phyloP scores from a whole-genome alignment of 2,329 filamentous ascomycete species.

The Coniochaeta sp. region DNA sequence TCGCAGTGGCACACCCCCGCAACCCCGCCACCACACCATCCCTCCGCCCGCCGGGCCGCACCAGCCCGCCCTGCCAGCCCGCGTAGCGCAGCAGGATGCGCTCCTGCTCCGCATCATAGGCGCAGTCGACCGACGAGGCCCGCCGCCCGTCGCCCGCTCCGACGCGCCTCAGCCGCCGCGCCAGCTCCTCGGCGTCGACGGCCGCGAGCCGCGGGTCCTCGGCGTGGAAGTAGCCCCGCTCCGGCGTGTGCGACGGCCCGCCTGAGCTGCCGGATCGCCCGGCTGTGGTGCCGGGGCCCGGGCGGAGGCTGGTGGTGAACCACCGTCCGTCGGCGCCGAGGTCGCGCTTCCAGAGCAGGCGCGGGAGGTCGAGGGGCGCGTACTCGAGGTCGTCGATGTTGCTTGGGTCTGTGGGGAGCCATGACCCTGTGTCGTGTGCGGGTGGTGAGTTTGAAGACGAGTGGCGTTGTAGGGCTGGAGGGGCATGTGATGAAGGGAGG shows the following conservation, averaged over 20 bases:
- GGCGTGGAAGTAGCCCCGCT: neutral
- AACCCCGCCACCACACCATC: neutral
- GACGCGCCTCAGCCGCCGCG: neutral
- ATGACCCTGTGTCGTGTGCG: neutral
- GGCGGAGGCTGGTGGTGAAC: neutral
- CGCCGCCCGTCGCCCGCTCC: too few species aligned
- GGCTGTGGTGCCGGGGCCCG: neutral
- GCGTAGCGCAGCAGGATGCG: neutral
- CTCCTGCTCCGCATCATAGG: neutral
- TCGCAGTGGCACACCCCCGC: neutral
- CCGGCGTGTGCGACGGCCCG: neutral
- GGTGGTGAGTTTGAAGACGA: too few species aligned
- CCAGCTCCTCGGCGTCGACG: neutral
- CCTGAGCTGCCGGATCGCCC: neutral
- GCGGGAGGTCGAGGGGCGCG: neutral
- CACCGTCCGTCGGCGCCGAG: neutral
- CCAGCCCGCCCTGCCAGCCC: neutral
- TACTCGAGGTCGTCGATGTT: neutral
- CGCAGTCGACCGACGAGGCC: neutral
- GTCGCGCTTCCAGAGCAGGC: neutral
- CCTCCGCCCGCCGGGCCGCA: neutral
- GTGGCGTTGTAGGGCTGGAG: neutral
- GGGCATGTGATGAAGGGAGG: neutral
- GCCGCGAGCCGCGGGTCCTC: neutral
- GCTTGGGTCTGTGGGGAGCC: neutral